Conservation (phyloP, 768 basidiomycete genomes). For the Pholiota microspora region DNA sequence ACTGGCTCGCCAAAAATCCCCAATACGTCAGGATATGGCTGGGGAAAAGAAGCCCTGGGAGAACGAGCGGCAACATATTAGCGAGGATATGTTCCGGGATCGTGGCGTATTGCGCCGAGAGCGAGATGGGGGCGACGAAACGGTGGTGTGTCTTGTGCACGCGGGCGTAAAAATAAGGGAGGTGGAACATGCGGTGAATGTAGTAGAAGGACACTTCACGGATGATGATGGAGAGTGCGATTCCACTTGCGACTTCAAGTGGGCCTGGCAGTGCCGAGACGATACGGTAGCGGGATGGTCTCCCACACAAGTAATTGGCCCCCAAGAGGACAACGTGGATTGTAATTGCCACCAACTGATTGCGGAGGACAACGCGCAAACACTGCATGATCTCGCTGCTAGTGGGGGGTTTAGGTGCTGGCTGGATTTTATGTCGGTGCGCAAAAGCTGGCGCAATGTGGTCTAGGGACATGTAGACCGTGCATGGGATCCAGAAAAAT, state of each 20-base stretch:
- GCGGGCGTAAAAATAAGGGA: constrained; percentile 3
- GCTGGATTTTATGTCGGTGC: constrained; percentile 6
- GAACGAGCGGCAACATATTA: constrained; percentile 1
- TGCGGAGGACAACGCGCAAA: constrained; percentile 4
- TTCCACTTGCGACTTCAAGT: neutral
- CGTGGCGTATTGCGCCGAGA: constrained; percentile 8
- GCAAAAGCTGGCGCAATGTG: constrained; percentile 4
- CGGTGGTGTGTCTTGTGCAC: constrained; percentile 10
- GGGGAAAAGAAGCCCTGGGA: constrained; percentile 4
- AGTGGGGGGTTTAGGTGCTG: neutral
- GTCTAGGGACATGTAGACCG: constrained; percentile 3
- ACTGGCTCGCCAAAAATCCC: constrained; percentile 8
- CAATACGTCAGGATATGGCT: constrained; percentile 7
- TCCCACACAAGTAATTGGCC: neutral
- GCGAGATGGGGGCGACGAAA: constrained; percentile 9
- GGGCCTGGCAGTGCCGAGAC: neutral
- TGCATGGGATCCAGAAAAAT: constrained; percentile 8
- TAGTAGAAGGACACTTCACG: constrained; percentile 9
- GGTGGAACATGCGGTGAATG: constrained; percentile 7
- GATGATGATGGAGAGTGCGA: neutral
- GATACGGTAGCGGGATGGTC: neutral
- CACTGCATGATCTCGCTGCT: constrained; percentile 1
- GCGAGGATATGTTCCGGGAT: constrained; percentile 7
- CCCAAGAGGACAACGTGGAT: constrained; percentile 1
- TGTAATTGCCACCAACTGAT: neutral